Base-by-base conservation (phyloP, 2,329 filamentous ascomycete species). In the Thyridium curvatum region DNA sequence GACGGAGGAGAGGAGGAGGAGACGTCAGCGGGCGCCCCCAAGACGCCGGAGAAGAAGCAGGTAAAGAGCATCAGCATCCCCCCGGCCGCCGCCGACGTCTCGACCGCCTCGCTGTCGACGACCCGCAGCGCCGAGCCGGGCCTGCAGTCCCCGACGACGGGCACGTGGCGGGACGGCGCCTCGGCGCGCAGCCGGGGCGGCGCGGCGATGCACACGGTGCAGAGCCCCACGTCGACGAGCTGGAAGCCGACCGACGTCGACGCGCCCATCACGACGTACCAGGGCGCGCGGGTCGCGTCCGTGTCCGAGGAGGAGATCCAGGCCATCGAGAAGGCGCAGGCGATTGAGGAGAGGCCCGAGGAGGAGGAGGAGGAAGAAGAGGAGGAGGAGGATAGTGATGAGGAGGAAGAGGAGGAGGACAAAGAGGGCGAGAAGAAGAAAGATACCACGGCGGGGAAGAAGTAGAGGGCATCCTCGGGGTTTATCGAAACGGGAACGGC, bases 131-230 rank as follows among this genome's bases (percentile, higher is more conserved):
- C 46, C 17, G 44, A 47, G 9, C 49, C 54, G 3, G 62, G 61
- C 4, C 57, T 72, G 16, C 69, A 71, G 43, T 70, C 67, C 2
- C 67, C 69, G 2, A 69, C 63, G 8, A 60, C 61, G 9, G 58
- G 62, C 8, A 61, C 64, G n/a, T 70, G 66, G 68, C 59, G 55
- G 38, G 50, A 50, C 12, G 47, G 50, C 9, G 42, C 47, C 26
- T 39, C 41, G 12, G 38, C 46, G 14, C 18, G 30, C 12, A 13
- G 31, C 26, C 31, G 32, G 9, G 16, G 12, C 16, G 8, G 17
- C 40, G 13, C 29, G 35, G 37, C 32, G 38, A 51, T 52, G 36
- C 52, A 55, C 37, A 52, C 57, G 14, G 46, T 71, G 32, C 69
- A 72, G 52, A 66, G 62, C 44, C 69, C 56, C 13, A 52, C 47